Base-by-base conservation (phyloP, 2,329 filamentous ascomycete genomes). In the Claviceps digitariae region DNA sequence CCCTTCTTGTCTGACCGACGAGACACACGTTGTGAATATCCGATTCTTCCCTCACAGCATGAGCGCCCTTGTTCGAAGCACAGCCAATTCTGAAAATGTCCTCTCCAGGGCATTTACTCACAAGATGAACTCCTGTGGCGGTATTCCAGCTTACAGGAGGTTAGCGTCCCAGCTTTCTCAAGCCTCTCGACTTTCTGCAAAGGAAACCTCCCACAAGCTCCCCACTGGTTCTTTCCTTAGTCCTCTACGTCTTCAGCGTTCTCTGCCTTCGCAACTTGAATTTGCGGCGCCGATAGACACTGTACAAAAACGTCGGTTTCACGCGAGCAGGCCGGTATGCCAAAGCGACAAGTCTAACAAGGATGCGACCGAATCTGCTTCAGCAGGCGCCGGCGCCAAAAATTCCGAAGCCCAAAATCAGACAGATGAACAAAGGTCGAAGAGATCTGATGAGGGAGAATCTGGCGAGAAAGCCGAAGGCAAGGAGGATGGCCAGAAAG, bases 141-240 rank as follows among this genome's bases (percentile, higher is more conserved):
- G 70, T 67, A 71, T 72, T 52, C 73, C 74, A 53, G 72, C 74
- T 23, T 74, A 73, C 58, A 67, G 70, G 62, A 71, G 74, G 67
- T 70, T 78, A 73, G 64, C 64, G 54, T 69, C 65, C 48, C 61
- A 67, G 54, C 62, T 69, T 54, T 64, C 64, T 29, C 63, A 62
- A 48, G 61, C 57, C 55, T 54, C 60, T 52, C 59, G 57, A 43
- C 58, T 60, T 48, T 61, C 62, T 61, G 58, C 58, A 57, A 55
- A 60, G 59, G 54, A 57, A 59, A 45, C 62, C 61, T 58, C 61
- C 57, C 60, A 59, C 60, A 52, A 60, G 56, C 54, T 57, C 52
- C 49, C 58, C 58, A 52, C 62, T 55, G 56, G 61, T 59, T 58
- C 65, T 59, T 52, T 67, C 52, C 58, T 68, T 31, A 63, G 68